Evolutionary conservation across 1,284 basidiomycete species (phyloP).

Genomic region (Trichosporon sp.): DNA sequence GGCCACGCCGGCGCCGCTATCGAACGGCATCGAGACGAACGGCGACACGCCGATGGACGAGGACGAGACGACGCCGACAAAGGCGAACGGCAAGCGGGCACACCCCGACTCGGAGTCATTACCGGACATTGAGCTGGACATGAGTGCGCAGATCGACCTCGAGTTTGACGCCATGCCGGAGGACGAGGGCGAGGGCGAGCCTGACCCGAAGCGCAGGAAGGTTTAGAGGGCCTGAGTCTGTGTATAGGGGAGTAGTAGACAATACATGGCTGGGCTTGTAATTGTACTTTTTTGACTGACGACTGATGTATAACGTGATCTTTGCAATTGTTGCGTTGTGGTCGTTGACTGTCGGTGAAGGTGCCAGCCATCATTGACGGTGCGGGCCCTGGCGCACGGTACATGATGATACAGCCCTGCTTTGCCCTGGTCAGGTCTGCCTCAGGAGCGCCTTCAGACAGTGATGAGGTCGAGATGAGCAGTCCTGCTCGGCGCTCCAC

Average conservation of each 20-base stretch:
- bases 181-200: neutral
- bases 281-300: neutral
- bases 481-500: no score
- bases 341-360: neutral
- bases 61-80: constrained; percentile 9
- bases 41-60: constrained; percentile 10
- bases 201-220: neutral
- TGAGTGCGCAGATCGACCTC: constrained; percentile 19
- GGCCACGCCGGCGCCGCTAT: neutral
- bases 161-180: constrained; percentile 18
- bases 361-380: neutral
- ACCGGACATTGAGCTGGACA: constrained; percentile 4
- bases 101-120: neutral
- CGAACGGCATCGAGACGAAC: constrained; percentile 10
- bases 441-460: no score
- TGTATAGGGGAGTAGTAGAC: neutral
- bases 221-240: neutral
- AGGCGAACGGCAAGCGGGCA: neutral
- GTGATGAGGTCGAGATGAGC: no score
- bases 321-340: no score
- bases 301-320: neutral
- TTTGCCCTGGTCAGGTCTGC: neutral
- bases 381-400: no score
- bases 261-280: neutral
- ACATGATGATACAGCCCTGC: no score